Base-by-base conservation (phyloP, 2,329 filamentous ascomycete genomes). In the Fusarium acutatum region DNA sequence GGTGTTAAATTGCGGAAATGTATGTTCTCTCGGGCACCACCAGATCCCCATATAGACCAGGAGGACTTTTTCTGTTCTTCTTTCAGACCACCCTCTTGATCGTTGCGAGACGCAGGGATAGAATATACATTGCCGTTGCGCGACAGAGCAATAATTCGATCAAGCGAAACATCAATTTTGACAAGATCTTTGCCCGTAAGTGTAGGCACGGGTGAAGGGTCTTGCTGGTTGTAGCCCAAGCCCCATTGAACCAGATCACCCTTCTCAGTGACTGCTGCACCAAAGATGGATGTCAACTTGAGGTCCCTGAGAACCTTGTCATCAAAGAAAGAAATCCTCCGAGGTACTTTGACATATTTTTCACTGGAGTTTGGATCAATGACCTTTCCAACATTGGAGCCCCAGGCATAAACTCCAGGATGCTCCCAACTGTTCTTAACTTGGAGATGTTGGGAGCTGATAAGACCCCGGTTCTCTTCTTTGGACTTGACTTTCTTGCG, bases 161-260 rank as follows among this genome's bases (percentile, higher is more conserved):
- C 95, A 69, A 88, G 86, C 1, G 95, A 97, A 54, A 97, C 87
- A 44, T 90, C 89, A 47, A 98, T 84, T 64, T 94, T 94, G 66
- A 88, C 83, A 56, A 98, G 85, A 77, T 97, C 89, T 81, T 97
- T 97, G 62, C 95, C 96, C 67, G 84, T 90, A 60, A 99, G 83
- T 2, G 96, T 98, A 54, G 87, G 85, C 2, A 87, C 87, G 0
- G 96, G 96, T 35, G 86, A 84, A 15, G 86, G 88, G 35, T 89
- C 85, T 9, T 89, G 86, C 62, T 88, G 86, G 12, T 92, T 92
- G 80, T 92, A 98, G 7, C 88, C 94, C 7, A 87, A 87, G 4
- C 96, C 96, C 96, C 96, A 99, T 83, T 98, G 95, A 18, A 98
- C 86, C 49, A 99, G 82, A 80, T 98, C 93, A 8, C 96, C 96